Percentiles rank a stretch among this genome's conserved stretches.
Conservation (phyloP, 1,284 basidiomycete species). For the Filobasidium uniguttulatum region DNA sequence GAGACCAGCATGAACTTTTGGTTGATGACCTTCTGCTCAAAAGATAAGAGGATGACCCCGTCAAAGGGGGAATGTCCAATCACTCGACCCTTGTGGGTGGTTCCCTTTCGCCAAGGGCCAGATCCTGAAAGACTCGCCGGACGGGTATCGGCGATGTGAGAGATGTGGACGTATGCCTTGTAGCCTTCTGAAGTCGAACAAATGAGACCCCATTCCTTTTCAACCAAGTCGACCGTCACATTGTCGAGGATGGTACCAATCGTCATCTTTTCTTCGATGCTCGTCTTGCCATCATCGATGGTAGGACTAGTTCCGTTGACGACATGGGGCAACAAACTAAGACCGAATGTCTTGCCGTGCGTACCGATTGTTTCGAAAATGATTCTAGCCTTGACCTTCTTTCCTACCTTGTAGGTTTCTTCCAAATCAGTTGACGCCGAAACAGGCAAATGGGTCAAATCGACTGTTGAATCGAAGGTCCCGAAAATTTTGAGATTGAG, state of each 20-base stretch:
- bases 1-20: slow-evolving; percentile 75
- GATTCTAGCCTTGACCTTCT: slow-evolving; percentile 77
- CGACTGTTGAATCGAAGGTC: slow-evolving; percentile 85
- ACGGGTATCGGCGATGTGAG: slow-evolving; percentile 83
- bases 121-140: slow-evolving; percentile 55
- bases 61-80: slow-evolving; percentile 79
- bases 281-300: slow-evolving; percentile 25
- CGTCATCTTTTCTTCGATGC: slow-evolving; percentile 50
- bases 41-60: slow-evolving; percentile 70
- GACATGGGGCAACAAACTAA: slow-evolving; percentile 62
- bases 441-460: slow-evolving; percentile 57
- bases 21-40: slow-evolving; percentile 69
- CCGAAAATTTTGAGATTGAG: slow-evolving; percentile 83
- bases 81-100: slow-evolving; percentile 74
- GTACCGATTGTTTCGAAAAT: slow-evolving; percentile 63
- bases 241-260: slow-evolving; percentile 58
- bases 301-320: slow-evolving; percentile 42
- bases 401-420: slow-evolving; percentile 57
- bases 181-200: slow-evolving; percentile 52
- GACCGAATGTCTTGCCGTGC: slow-evolving; percentile 63
- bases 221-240: slow-evolving; percentile 58
- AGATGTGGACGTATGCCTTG: slow-evolving; percentile 82
- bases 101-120: slow-evolving; percentile 65
- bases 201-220: slow-evolving; percentile 66
- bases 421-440: slow-evolving; percentile 38